phyloP scores from a whole-genome alignment of 306 rosid genomes.

The Benincasa hispida region DNA sequence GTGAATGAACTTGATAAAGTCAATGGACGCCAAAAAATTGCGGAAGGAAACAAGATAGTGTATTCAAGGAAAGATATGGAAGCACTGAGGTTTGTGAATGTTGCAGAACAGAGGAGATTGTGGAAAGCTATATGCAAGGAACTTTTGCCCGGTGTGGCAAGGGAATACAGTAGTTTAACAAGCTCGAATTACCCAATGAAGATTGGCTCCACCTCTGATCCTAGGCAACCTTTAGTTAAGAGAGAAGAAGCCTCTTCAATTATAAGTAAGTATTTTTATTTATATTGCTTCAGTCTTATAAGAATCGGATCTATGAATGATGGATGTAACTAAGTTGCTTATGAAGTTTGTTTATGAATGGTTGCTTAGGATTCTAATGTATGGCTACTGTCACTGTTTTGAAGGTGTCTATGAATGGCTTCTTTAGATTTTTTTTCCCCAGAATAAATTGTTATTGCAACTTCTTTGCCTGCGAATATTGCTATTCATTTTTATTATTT shows the following conservation, averaged over 20 bases:
- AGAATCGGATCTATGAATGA: neutral
- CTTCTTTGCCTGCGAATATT: neutral
- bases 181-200: no score
- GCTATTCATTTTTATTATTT: neutral
- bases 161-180: slow-evolving; percentile 46
- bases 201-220: slow-evolving; percentile 10
- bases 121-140: slow-evolving; percentile 46
- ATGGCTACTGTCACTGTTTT: neutral
- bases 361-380: neutral
- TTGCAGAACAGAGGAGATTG: slow-evolving; percentile 31
- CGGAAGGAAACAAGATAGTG: slow-evolving; percentile 15
- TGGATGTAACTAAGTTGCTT: neutral
- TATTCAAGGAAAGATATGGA: slow-evolving; percentile 57
- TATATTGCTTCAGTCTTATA: neutral
- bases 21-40: slow-evolving; percentile 2
- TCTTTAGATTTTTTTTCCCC: neutral
- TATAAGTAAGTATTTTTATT: slow-evolving; percentile 22
- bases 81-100: slow-evolving; percentile 44
- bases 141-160: slow-evolving; percentile 33
- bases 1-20: slow-evolving; percentile 1
- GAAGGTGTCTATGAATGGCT: neutral
- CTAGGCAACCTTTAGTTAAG: slow-evolving; percentile 20
- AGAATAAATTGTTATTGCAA: neutral
- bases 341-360: neutral
- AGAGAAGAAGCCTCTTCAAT: slow-evolving; percentile 23